phyloP scores from a whole-genome alignment of 352 stramenopile genomes.

The Phytophthora melonis region DNA sequence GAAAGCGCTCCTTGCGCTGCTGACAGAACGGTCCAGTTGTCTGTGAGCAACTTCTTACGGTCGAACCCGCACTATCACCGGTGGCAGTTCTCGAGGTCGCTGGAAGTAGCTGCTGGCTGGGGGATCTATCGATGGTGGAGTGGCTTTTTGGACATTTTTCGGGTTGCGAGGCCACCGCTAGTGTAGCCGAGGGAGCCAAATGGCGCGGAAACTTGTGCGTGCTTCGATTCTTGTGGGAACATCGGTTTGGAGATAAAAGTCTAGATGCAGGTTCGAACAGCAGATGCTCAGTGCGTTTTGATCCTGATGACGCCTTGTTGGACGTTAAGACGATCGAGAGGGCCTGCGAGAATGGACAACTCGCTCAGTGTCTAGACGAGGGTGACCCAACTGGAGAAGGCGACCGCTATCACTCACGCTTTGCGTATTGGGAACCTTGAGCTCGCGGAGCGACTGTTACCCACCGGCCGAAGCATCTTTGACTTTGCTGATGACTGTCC shows the following conservation, averaged over 20 bases:
- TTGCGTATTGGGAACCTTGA: constrained; percentile 2
- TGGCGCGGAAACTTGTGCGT: no score
- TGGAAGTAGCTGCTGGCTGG: not conserved
- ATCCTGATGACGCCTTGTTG: no score
- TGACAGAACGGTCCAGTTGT: not conserved
- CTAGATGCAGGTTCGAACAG: no score
- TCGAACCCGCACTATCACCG: constrained; percentile 3
- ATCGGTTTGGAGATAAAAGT: no score
- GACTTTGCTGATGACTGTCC: constrained; percentile 3
- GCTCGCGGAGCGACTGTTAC: constrained; percentile 7
- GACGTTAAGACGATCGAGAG: no score
- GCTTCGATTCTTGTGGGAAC: no score
- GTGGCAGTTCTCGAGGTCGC: constrained; percentile 1
- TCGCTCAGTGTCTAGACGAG: no score
- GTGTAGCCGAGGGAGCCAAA: no score
- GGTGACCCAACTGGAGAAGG: no score
- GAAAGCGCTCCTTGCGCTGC: not conserved
- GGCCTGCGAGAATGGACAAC: no score
- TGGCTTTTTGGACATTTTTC: not conserved
- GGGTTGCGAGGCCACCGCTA: no score
- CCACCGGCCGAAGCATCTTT: not conserved
- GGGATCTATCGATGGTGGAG: not conserved
- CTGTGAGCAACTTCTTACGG: constrained; percentile 1
- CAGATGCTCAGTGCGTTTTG: no score
- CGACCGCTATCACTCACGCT: not conserved